Evolutionary conservation across 2,329 filamentous ascomycete species (phyloP).

Genomic region (Exophiala xenobiotica): DNA sequence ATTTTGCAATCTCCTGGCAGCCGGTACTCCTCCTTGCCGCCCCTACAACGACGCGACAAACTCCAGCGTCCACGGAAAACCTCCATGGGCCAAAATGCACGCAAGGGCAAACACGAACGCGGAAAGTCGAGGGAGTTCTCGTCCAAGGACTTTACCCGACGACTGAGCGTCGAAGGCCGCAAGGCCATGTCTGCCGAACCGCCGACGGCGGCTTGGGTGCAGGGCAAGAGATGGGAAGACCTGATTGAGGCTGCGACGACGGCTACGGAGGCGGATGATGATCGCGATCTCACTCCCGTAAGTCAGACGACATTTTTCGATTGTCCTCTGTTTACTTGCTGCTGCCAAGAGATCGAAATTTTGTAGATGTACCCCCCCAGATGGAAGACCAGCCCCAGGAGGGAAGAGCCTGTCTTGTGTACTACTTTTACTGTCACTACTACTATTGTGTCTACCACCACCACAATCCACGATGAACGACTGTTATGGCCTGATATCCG

Average conservation of each 20-base stretch:
- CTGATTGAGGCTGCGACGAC: constrained; percentile 92
- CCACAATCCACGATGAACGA: constrained; percentile 22
- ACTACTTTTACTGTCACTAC: constrained; percentile 29
- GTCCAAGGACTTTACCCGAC: constrained; percentile 72
- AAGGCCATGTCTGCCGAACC: constrained; percentile 88
- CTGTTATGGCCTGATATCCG: constrained; percentile 22
- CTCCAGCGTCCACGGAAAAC: constrained; percentile 76
- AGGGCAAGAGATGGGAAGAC: constrained; percentile 93
- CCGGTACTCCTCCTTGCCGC: constrained; percentile 83
- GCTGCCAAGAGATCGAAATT: constrained; percentile 34
- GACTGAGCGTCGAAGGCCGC: constrained; percentile 70
- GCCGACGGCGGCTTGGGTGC: constrained; percentile 65
- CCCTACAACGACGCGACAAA: constrained; percentile 72
- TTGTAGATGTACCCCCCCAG: constrained; percentile 27
- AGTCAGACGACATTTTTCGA: constrained; percentile 44
- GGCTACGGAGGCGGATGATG: constrained; percentile 78
- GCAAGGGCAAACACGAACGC: constrained; percentile 76
- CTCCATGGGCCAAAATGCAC: constrained; percentile 76
- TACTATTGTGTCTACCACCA: constrained; percentile 28
- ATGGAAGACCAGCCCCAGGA: constrained; percentile 20
- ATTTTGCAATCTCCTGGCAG: constrained; percentile 76
- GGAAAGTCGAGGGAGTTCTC: constrained; percentile 50
- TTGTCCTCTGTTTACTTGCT: constrained; percentile 34
- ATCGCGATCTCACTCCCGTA: constrained; percentile 82
- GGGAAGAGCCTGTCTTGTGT: constrained; percentile 22